Percentiles rank a stretch among this genome's conserved stretches.
Conservation (phyloP, 257 asterid genomes). For the Capsicum rhomboideum region DNA sequence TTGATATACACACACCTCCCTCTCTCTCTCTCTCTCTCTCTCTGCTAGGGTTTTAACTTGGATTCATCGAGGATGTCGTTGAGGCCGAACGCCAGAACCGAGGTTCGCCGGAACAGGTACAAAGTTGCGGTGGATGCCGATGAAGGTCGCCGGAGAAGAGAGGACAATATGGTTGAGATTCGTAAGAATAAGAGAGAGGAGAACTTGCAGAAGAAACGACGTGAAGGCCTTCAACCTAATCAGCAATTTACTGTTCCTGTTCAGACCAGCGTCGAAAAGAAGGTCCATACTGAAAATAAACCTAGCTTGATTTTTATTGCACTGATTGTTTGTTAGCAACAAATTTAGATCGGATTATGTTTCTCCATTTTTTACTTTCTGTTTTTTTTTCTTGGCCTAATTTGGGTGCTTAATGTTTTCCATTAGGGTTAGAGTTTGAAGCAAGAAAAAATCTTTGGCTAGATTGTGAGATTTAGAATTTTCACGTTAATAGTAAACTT, state of each 20-base stretch:
- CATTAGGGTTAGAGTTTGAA: background rate
- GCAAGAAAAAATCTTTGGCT: background rate
- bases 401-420: background rate
- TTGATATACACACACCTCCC: background rate
- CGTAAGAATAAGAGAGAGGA: slow-evolving; percentile 85
- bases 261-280: slow-evolving; percentile 41
- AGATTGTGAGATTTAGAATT: background rate
- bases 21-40: background rate
- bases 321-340: background rate
- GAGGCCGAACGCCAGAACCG: slow-evolving; percentile 66
- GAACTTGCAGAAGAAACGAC: slow-evolving; percentile 86
- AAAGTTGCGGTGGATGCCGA: slow-evolving; percentile 93
- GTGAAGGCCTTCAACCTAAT: slow-evolving; percentile 50
- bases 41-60: background rate
- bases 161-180: slow-evolving; percentile 92
- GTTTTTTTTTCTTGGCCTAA: background rate
- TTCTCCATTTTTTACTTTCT: background rate
- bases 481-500: background rate
- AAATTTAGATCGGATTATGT: background rate
- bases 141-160: slow-evolving; percentile 88
- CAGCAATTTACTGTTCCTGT: slow-evolving; percentile 36
- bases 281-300: slow-evolving; percentile 31
- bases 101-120: slow-evolving; percentile 80
- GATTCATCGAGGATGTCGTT: slow-evolving; percentile 46
- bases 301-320: background rate